A percentile compares a stretch with the other conserved stretches of the same genome.
phyloP scores from a whole-genome alignment of 805 yeast genomes.

The Barnettozyma populi region DNA sequence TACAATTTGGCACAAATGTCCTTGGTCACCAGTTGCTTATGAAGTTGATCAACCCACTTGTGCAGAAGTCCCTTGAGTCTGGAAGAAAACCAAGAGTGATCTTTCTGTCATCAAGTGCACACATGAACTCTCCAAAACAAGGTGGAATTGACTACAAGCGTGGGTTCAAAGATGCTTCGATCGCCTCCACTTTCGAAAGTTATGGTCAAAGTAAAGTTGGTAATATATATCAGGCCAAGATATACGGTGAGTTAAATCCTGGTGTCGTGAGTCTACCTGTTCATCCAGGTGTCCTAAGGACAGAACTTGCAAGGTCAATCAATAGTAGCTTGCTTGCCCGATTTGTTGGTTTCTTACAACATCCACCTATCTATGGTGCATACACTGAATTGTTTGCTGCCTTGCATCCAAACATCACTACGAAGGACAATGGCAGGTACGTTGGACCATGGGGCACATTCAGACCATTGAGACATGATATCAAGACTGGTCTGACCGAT shows the following conservation, averaged over 20 bases:
- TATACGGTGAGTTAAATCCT: conserved; percentile 31
- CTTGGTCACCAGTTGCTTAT: conserved; percentile 42
- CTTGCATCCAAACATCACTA: conserved; percentile 32
- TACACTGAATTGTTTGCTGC: conserved; percentile 40
- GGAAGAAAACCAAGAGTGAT: conserved; percentile 32
- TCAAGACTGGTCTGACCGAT: conserved; percentile 27
- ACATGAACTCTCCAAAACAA: conserved; percentile 25
- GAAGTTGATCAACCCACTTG: conserved; percentile 32
- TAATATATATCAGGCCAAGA: conserved; percentile 30
- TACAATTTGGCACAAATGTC: conserved; percentile 42
- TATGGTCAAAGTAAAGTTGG: conserved; percentile 42
- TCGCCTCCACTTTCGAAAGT: neutral
- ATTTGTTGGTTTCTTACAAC: neutral
- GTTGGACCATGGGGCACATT: conserved; percentile 39
- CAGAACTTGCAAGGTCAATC: conserved; percentile 30
- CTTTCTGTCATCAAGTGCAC: conserved; percentile 40
- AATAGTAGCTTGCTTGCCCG: neutral
- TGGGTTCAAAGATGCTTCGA: conserved; percentile 23
- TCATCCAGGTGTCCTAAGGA: conserved; percentile 37
- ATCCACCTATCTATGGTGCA: conserved; percentile 32
- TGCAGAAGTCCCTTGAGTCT: conserved; percentile 26
- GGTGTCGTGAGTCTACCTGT: conserved; percentile 30
- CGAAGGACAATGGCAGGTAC: conserved; percentile 30
- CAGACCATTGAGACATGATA: conserved; percentile 34
- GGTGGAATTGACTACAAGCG: conserved; percentile 30